Conservation (phyloP, 75 land plant species). For the Azolla pinnata region DNA sequence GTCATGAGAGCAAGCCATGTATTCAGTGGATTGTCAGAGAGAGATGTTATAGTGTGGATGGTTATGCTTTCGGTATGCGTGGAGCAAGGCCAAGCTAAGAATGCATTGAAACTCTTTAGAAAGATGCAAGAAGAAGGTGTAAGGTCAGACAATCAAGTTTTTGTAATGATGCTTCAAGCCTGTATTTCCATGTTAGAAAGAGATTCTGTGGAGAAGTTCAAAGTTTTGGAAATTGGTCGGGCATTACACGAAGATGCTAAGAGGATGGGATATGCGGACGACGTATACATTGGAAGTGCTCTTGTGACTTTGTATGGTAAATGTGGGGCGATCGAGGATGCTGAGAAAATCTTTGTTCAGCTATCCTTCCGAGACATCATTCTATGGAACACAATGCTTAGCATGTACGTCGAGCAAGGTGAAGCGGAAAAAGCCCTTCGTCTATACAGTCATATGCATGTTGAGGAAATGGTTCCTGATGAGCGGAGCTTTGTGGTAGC, state of each 20-base stretch:
- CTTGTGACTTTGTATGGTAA: neutral
- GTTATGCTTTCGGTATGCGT: neutral
- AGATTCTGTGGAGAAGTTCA: neutral
- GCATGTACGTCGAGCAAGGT: too few relatives aligned
- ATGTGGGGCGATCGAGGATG: neutral
- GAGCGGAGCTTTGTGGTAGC: too few relatives aligned
- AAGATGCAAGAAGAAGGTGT: conserved; percentile 1
- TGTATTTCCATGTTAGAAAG: neutral
- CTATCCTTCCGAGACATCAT: too few relatives aligned
- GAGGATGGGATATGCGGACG: neutral
- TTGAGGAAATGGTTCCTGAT: too few relatives aligned
- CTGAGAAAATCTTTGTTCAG: neutral
- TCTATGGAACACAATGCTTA: too few relatives aligned
- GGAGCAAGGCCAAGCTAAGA: neutral
- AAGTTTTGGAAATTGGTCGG: neutral
- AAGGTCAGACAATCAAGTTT: neutral
- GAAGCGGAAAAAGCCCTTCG: too few relatives aligned
- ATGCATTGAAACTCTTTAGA: neutral
- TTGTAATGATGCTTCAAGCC: neutral
- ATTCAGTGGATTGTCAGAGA: neutral
- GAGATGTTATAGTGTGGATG: neutral
- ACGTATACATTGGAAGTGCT: neutral
- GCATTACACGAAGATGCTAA: neutral
- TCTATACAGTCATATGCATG: too few relatives aligned
- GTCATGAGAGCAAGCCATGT: neutral